Evolutionary conservation across 768 basidiomycete genomes (phyloP).

Genomic region (Lentinus brumalis): DNA sequence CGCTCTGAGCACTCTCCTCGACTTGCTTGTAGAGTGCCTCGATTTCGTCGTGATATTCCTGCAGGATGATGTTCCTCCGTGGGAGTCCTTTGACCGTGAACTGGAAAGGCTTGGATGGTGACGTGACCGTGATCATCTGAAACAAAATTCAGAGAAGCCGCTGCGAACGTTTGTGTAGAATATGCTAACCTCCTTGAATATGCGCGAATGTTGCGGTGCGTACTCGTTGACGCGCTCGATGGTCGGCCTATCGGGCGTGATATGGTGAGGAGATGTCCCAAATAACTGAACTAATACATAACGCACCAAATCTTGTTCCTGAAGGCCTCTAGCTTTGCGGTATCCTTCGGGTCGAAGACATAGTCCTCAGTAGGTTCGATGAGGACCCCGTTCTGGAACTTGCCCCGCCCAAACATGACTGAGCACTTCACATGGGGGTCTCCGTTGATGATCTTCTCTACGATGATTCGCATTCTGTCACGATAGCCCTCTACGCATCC

Average conservation of each 20-base stretch:
- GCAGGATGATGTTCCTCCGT: slow-evolving; percentile 29
- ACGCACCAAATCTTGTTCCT: slow-evolving; percentile 39
- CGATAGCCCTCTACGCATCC: too few relatives aligned
- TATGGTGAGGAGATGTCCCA: too few relatives aligned
- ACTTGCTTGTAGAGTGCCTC: slow-evolving; percentile 37
- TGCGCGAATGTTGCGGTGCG: slow-evolving; percentile 48
- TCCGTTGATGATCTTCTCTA: slow-evolving; percentile 39
- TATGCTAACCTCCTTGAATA: slow-evolving; percentile 47
- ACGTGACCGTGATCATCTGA: slow-evolving; percentile 37
- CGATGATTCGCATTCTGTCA: slow-evolving; percentile 11
- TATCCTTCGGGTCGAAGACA: slow-evolving; percentile 35
- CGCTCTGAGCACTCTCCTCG: slow-evolving; percentile 35
- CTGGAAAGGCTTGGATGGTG: slow-evolving; percentile 33
- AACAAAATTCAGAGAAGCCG: background rate
- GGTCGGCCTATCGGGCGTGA: slow-evolving; percentile 22
- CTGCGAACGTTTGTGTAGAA: too few relatives aligned
- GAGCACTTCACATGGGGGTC: slow-evolving; percentile 36
- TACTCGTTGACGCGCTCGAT: slow-evolving; percentile 42
- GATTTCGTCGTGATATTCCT: slow-evolving; percentile 43
- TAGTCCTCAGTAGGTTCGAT: slow-evolving; percentile 35
- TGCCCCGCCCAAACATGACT: slow-evolving; percentile 45
- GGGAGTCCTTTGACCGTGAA: slow-evolving; percentile 36
- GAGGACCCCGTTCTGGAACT: slow-evolving; percentile 43
- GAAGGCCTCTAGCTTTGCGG: slow-evolving; percentile 32
- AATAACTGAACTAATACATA: too few relatives aligned